phyloP scores from a whole-genome alignment of 2,329 filamentous ascomycete species.

The Apiospora arundinis region DNA sequence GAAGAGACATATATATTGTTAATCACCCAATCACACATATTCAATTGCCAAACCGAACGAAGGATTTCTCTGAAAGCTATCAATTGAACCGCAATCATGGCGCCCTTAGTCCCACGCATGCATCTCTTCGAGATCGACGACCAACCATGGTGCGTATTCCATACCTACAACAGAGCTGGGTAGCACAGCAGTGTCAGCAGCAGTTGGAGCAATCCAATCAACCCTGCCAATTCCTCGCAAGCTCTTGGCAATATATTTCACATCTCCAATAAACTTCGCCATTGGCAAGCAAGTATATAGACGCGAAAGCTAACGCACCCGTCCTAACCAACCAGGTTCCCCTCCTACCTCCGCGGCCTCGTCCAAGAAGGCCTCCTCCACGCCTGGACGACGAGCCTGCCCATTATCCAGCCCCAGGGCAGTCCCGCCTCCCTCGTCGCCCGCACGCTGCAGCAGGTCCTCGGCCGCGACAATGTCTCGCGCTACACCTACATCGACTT shows the following conservation, averaged over 20 bases:
- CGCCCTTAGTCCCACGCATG: slow-evolving; percentile 61
- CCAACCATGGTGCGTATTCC: slow-evolving; percentile 62
- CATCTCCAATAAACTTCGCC: background rate
- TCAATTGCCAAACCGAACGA: background rate
- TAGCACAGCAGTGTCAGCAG: background rate
- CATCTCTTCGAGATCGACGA: slow-evolving; percentile 74
- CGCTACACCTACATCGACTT: slow-evolving; percentile 75
- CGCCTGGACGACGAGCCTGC: slow-evolving; percentile 66
- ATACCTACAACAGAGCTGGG: background rate
- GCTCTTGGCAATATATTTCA: background rate
- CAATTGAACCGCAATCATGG: slow-evolving; percentile 27
- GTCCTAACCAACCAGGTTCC: slow-evolving; percentile 60
- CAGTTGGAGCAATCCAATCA: background rate
- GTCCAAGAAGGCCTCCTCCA: slow-evolving; percentile 70
- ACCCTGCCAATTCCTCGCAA: background rate
- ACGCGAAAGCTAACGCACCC: background rate
- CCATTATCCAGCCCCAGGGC: slow-evolving; percentile 57
- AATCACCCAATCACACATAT: background rate
- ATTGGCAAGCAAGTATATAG: background rate
- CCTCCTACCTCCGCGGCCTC: slow-evolving; percentile 66
- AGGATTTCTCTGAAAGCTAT: background rate
- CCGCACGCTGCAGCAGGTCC: slow-evolving; percentile 57
- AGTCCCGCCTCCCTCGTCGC: slow-evolving; percentile 69
- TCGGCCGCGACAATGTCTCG: slow-evolving; percentile 51
- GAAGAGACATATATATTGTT: background rate